phyloP scores from a whole-genome alignment of 1,139 yeast species.

The Candida tropicalis region DNA sequence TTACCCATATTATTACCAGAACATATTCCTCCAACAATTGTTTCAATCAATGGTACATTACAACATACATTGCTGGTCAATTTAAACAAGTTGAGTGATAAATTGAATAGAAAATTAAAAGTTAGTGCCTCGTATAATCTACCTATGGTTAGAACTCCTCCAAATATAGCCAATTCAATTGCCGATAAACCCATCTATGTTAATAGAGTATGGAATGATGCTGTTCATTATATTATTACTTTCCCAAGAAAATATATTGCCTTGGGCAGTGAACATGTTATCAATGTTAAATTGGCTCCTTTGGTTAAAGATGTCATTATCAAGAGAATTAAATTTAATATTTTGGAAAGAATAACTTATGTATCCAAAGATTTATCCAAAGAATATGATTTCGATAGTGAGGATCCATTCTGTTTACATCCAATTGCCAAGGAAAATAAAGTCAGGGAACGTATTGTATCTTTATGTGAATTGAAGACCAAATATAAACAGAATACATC shows the following conservation, averaged over 20 bases:
- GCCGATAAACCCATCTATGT: constrained; percentile 83
- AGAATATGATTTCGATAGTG: constrained; percentile 61
- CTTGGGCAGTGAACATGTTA: constrained; percentile 63
- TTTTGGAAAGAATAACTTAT: constrained; percentile 72
- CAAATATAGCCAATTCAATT: constrained; percentile 70
- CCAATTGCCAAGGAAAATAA: constrained; percentile 26
- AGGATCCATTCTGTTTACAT: constrained; percentile 39
- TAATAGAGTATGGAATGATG: constrained; percentile 79
- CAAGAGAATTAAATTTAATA: constrained; percentile 71
- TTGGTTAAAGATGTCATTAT: constrained; percentile 66
- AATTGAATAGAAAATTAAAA: constrained; percentile 36
- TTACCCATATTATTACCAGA: constrained; percentile 73
- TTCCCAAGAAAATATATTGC: constrained; percentile 77
- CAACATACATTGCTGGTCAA: constrained; percentile 37
- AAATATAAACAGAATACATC: constrained; percentile 36
- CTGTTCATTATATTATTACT: constrained; percentile 76
- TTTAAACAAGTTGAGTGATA: constrained; percentile 37
- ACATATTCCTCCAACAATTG: constrained; percentile 69
- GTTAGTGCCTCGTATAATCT: constrained; percentile 36
- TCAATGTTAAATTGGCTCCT: constrained; percentile 73
- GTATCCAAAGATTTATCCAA: constrained; percentile 55
- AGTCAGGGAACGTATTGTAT: constrained; percentile 54
- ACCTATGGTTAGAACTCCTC: constrained; percentile 76
- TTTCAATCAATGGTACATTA: constrained; percentile 55
- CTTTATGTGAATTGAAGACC: constrained; percentile 66